Conservation (phyloP, 352 stramenopile genomes). For the Phytophthora europaea region DNA sequence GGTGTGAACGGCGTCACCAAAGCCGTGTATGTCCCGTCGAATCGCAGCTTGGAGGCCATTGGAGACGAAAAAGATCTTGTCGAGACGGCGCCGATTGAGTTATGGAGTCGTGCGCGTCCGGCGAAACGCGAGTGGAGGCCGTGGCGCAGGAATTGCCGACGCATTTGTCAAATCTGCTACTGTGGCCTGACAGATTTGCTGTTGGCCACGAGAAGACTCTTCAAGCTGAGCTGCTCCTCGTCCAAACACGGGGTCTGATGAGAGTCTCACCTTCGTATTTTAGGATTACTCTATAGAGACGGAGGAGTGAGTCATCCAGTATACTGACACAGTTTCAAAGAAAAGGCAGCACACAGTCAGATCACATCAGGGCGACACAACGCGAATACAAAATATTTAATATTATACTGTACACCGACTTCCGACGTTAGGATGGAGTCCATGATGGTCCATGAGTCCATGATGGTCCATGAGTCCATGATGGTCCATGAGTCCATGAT, state of each 20-base stretch:
- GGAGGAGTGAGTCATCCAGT: background rate
- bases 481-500: too few species aligned
- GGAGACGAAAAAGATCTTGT: slow-evolving; percentile 24
- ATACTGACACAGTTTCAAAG: too few species aligned
- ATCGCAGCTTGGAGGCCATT: slow-evolving; percentile 49
- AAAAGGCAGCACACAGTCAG: background rate
- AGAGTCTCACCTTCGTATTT: slow-evolving; percentile 9
- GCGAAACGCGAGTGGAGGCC: background rate
- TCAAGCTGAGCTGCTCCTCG: slow-evolving; percentile 10
- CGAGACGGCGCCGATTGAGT: slow-evolving; percentile 5
- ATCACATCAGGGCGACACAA: too few species aligned
- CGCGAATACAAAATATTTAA: too few species aligned
- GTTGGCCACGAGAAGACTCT: slow-evolving; percentile 9
- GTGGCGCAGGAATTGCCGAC: background rate
- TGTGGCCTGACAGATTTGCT: too few species aligned
- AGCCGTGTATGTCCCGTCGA: slow-evolving; percentile 88
- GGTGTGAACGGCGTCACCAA: slow-evolving; percentile 96
- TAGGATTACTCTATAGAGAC: background rate
- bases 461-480: too few species aligned
- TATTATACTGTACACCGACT: too few species aligned
- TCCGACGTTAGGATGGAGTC: too few species aligned
- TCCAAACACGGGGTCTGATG: slow-evolving; percentile 19
- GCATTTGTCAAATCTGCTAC: slow-evolving; percentile 1
- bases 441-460: too few species aligned
- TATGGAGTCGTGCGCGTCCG: background rate